Percentiles rank a stretch among this genome's conserved stretches.
phyloP scores from a whole-genome alignment of 257 asterid species.

The Plantago elongata region DNA sequence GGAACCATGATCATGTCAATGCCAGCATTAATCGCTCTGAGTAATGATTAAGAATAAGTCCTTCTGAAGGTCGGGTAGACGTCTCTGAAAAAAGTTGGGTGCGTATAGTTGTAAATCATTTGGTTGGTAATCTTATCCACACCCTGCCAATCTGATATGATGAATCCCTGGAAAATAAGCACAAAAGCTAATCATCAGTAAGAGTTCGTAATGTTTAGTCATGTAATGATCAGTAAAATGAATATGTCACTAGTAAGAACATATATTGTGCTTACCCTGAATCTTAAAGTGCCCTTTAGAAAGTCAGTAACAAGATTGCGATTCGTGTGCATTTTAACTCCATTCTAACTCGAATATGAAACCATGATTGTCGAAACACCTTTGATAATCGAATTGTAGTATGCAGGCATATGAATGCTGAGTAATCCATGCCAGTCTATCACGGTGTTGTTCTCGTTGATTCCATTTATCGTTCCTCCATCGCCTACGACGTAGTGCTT shows the following conservation, averaged over 20 bases:
- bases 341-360: slow-evolving; percentile 11
- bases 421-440: slow-evolving; percentile 14
- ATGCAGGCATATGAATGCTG: slow-evolving; percentile 13
- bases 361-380: slow-evolving; percentile 15
- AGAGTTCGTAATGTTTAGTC: background rate
- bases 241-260: background rate
- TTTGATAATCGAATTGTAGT: slow-evolving; percentile 9
- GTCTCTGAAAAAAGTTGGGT: background rate
- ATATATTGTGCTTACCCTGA: background rate
- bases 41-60: slow-evolving; percentile 8
- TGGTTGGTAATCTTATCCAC: slow-evolving; percentile 10
- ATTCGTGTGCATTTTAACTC: slow-evolving; percentile 12
- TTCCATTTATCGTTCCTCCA: slow-evolving; percentile 12
- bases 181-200: background rate
- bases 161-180: slow-evolving; percentile 1
- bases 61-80: slow-evolving; percentile 4
- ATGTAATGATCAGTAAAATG: background rate
- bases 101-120: slow-evolving; percentile 8
- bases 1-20: slow-evolving; percentile 13
- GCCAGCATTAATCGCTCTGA: slow-evolving; percentile 7
- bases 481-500: slow-evolving; percentile 10
- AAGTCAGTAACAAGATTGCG: slow-evolving; percentile 9
- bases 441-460: slow-evolving; percentile 11
- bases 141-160: slow-evolving; percentile 12
- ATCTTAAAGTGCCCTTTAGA: slow-evolving; percentile 11